These are phyloP conservation scores for Phytophthora pinifolia DNA, from an alignment of 352 stramenopile species.

Conservation along the genomic window DNA sequence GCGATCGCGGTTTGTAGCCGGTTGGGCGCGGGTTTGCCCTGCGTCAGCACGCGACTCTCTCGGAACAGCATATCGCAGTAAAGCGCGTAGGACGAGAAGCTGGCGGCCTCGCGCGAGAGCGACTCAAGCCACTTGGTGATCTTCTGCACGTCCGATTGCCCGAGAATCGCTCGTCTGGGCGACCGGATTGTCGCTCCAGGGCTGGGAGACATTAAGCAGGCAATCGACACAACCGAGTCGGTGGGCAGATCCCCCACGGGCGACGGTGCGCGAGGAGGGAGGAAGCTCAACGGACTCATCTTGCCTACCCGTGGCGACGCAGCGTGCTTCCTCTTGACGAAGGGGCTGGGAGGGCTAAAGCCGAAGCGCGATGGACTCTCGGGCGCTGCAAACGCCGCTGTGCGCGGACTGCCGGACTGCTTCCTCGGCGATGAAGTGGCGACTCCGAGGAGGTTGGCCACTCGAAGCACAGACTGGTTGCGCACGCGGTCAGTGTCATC, in stretches of 20 bases:
- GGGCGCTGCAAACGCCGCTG: slow-evolving; percentile 6
- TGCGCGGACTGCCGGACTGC: slow-evolving; percentile 14
- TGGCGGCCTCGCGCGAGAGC: slow-evolving; percentile 37
- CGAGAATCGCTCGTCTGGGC: slow-evolving; percentile 36
- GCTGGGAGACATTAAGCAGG: slow-evolving; percentile 9
- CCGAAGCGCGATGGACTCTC: slow-evolving; percentile 3
- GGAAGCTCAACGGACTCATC: slow-evolving; percentile 17
- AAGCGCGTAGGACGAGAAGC: slow-evolving; percentile 68
- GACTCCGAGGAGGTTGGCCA: slow-evolving; percentile 2
- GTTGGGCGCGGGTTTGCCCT: slow-evolving; percentile 65
- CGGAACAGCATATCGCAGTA: slow-evolving; percentile 79
- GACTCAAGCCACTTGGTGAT: slow-evolving; percentile 65
- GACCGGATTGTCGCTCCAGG: slow-evolving; percentile 12
- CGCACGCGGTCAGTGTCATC: slow-evolving; percentile 5
- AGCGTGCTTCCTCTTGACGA: slow-evolving; percentile 13
- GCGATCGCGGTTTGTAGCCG: slow-evolving; percentile 69
- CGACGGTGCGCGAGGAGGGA: slow-evolving; percentile 29
- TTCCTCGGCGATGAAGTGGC: slow-evolving; percentile 5
- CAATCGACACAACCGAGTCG: slow-evolving; percentile 26
- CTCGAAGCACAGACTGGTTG: background rate
- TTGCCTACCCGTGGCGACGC: slow-evolving; percentile 18
- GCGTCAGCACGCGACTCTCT: slow-evolving; percentile 57
- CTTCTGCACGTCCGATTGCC: slow-evolving; percentile 50
- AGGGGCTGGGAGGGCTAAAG: slow-evolving; percentile 4
- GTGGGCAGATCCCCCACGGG: slow-evolving; percentile 34